Evolutionary conservation across 257 asterid genomes (phyloP).

Genomic region (Plantago ovata): DNA sequence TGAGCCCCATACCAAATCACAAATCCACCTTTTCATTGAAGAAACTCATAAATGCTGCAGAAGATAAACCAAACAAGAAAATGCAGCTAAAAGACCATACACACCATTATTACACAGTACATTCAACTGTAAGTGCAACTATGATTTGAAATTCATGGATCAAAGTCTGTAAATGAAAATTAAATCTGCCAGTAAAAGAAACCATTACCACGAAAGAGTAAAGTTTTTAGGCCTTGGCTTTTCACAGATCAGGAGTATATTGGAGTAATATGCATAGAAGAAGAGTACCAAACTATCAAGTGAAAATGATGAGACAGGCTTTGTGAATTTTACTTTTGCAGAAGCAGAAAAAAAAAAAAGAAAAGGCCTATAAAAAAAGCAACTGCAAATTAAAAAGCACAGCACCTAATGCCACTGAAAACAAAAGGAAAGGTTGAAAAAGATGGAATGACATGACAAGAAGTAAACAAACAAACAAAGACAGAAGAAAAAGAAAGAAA

Average conservation of each 20-base stretch:
- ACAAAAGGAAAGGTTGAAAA: slow-evolving; percentile 2
- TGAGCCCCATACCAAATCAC: slow-evolving; percentile 12
- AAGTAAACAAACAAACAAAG: slow-evolving; percentile 10
- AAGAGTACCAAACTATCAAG: background rate
- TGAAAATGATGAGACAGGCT: background rate
- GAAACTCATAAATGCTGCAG: no score
- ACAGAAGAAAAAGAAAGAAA: slow-evolving; percentile 17
- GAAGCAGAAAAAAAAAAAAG: no score
- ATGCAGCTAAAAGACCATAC: background rate
- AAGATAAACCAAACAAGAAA: background rate
- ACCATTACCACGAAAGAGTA: background rate
- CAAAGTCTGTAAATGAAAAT: background rate
- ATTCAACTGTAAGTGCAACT: background rate
- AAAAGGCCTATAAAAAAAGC: background rate
- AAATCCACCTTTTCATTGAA: background rate
- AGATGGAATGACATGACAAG: background rate
- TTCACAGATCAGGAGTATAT: background rate
- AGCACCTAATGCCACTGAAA: background rate
- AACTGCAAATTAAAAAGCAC: background rate
- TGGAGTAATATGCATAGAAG: background rate
- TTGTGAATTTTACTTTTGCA: slow-evolving; percentile 1
- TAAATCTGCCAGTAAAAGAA: background rate
- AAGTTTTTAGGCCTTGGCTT: background rate
- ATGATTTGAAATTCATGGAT: background rate
- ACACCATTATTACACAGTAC: background rate